These are phyloP conservation scores for Pichia sp. DNA, from an alignment of 1,139 yeast species.

Conservation along the genomic window DNA sequence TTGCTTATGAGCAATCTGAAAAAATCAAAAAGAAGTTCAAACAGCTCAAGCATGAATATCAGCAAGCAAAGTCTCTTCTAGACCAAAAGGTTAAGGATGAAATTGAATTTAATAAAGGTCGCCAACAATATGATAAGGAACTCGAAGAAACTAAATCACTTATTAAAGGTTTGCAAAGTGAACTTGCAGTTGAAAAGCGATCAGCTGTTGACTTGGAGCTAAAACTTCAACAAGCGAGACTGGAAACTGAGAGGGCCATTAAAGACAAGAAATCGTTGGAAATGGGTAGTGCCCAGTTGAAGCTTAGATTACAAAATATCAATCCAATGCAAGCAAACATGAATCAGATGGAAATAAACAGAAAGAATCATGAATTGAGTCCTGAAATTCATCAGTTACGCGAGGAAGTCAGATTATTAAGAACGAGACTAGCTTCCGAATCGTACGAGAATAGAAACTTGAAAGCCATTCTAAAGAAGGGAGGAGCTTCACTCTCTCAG, in stretches of 20 bases:
- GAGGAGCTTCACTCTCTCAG: constrained; percentile 4
- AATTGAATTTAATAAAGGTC: constrained; percentile 38
- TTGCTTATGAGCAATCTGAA: constrained; percentile 24
- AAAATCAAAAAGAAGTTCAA: constrained; percentile 31
- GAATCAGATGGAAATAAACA: constrained; percentile 9
- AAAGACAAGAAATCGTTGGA: constrained; percentile 32
- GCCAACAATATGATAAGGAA: constrained; percentile 36
- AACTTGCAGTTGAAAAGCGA: constrained; percentile 28
- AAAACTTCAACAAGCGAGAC: constrained; percentile 30
- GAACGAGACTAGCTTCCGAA: constrained; percentile 50
- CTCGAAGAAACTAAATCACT: constrained; percentile 29
- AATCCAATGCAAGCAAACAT: constrained; percentile 33
- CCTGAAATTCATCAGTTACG: constrained; percentile 30
- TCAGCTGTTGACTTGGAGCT: constrained; percentile 19
- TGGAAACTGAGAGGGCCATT: constrained; percentile 39
- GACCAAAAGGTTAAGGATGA: constrained; percentile 39
- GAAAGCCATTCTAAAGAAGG: constrained; percentile 37
- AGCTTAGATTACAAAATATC: constrained; percentile 32
- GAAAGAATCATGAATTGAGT: constrained; percentile 1
- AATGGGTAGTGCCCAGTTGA: constrained; percentile 31
- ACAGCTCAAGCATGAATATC: constrained; percentile 37
- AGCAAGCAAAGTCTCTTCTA: constrained; percentile 35
- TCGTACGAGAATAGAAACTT: constrained; percentile 48
- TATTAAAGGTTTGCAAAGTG: constrained; percentile 27
- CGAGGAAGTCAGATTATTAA: constrained; percentile 56